These are phyloP conservation scores for Endocladia muricata DNA, from an alignment of 31 red algal genomes.

Conservation along the genomic window DNA sequence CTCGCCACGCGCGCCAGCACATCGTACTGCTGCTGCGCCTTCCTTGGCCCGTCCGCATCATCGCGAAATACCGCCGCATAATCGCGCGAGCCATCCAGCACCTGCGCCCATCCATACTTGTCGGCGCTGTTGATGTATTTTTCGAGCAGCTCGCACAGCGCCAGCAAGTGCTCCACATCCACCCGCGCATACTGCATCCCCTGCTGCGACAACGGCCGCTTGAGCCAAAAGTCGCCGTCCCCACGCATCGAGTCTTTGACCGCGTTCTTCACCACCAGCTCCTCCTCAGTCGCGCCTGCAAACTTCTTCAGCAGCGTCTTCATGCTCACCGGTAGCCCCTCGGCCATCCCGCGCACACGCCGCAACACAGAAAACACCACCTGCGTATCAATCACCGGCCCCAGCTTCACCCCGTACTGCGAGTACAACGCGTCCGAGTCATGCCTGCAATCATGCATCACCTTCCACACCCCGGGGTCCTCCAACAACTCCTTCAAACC, in stretches of 20 bases:
- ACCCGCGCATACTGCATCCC: conserved; percentile 72
- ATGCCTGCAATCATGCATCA: conserved; percentile 88
- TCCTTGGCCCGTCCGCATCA: conserved; percentile 57
- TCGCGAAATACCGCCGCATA: conserved; percentile 58
- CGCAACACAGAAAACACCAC: conserved; percentile 65
- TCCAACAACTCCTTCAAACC: conserved; percentile 53
- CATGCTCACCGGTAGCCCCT: conserved; percentile 72
- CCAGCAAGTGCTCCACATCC: conserved; percentile 77
- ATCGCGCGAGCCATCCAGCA: conserved; percentile 21
- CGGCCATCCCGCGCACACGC: conserved; percentile 28
- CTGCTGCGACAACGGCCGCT: conserved; percentile 54
- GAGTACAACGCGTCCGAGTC: conserved; percentile 81
- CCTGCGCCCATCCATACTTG: conserved; percentile 22
- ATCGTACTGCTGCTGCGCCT: conserved; percentile 60
- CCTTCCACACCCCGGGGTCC: conserved; percentile 37
- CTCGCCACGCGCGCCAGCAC: conserved; percentile 49
- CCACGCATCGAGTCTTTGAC: conserved; percentile 65
- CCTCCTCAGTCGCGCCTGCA: conserved; percentile 34
- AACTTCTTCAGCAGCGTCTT: conserved; percentile 80
- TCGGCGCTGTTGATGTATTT: conserved; percentile 41
- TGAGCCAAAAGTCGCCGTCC: conserved; percentile 64
- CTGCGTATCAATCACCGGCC: conserved; percentile 79
- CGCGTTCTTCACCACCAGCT: conserved; percentile 64
- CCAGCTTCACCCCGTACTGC: conserved; percentile 66
- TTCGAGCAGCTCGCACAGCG: conserved; percentile 16